Evolutionary conservation across 2,329 filamentous ascomycete genomes (phyloP).

Genomic region (Curvularia sp.): DNA sequence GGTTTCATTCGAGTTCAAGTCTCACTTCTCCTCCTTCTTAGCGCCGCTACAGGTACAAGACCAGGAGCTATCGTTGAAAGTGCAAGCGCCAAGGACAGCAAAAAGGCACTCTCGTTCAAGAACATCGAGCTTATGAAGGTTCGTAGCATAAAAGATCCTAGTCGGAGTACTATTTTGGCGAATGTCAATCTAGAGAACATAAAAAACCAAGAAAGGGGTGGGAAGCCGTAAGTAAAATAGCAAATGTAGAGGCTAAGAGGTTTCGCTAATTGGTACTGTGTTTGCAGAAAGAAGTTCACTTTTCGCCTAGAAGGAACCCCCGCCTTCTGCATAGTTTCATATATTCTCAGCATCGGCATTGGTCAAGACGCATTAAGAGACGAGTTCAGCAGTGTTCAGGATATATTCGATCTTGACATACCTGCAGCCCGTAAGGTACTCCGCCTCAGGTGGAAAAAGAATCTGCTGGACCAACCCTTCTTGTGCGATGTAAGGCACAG

Average conservation of each 20-base stretch:
- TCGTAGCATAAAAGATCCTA: conserved; percentile 20
- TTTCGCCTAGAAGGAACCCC: conserved; percentile 24
- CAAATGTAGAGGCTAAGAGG: conserved; percentile 3
- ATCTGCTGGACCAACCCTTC: conserved; percentile 25
- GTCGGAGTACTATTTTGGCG: conserved; percentile 22
- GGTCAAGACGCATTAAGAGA: conserved; percentile 19
- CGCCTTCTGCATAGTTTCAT: conserved; percentile 27
- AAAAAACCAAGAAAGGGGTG: conserved; percentile 29
- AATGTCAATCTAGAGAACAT: conserved; percentile 30
- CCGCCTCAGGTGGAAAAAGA: conserved; percentile 24
- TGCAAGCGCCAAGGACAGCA: conserved; percentile 4
- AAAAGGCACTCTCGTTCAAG: conserved; percentile 27
- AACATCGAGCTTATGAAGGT: conserved; percentile 31
- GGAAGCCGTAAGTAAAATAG: conserved; percentile 23
- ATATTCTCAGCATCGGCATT: conserved; percentile 24
- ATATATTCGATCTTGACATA: conserved; percentile 31
- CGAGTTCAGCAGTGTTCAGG: conserved; percentile 22
- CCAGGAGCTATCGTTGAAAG: conserved; percentile 23
- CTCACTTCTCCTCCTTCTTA: conserved; percentile 31
- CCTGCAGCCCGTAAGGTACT: conserved; percentile 22
- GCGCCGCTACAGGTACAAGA: conserved; percentile 26
- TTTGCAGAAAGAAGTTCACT: conserved; percentile 27
- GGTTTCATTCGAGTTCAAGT: conserved; percentile 28
- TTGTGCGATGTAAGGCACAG: conserved; percentile 22
- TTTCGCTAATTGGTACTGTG: conserved; percentile 14